Conservation (phyloP, 2,329 filamentous ascomycete species). For the Corinectria fuckeliana region DNA sequence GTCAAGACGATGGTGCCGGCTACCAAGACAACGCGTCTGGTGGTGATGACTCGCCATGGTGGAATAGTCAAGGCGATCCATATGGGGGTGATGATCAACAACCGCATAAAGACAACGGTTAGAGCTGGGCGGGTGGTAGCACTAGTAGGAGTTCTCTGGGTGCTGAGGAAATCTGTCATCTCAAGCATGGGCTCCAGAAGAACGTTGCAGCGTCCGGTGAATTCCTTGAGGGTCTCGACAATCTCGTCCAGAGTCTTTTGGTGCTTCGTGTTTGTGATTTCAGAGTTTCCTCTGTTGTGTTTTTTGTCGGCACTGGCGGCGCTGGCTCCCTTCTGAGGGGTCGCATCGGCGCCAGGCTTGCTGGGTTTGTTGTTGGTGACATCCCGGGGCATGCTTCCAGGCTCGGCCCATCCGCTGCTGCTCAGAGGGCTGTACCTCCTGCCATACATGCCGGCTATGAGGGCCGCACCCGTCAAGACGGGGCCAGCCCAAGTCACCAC, state of each 20-base stretch:
- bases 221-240: slow-evolving; percentile 87
- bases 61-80: slow-evolving; percentile 86
- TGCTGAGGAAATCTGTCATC: slow-evolving; percentile 91
- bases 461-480: slow-evolving; percentile 75
- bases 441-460: slow-evolving; percentile 93
- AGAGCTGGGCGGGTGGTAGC: slow-evolving; percentile 90
- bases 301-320: slow-evolving; percentile 36
- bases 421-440: slow-evolving; percentile 89
- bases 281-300: slow-evolving; percentile 58
- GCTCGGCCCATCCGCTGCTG: slow-evolving; percentile 75
- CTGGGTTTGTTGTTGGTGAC: slow-evolving; percentile 25
- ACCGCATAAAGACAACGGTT: slow-evolving; percentile 86
- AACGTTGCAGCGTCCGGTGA: slow-evolving; percentile 91
- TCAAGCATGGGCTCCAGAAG: slow-evolving; percentile 87
- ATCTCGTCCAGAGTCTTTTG: slow-evolving; percentile 98
- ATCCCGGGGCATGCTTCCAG: slow-evolving; percentile 46
- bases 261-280: slow-evolving; percentile 72
- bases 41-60: slow-evolving; percentile 84
- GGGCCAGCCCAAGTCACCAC: slow-evolving; percentile 85
- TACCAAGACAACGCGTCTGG: slow-evolving; percentile 81
- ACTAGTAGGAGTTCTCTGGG: slow-evolving; percentile 86
- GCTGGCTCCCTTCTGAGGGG: slow-evolving; percentile 36
- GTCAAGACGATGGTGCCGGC: slow-evolving; percentile 87
- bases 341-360: slow-evolving; percentile 22
- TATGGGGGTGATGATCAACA: slow-evolving; percentile 84